Evolutionary conservation across 805 yeast genomes (phyloP).

Genomic region (Monosporozyma unispora): DNA sequence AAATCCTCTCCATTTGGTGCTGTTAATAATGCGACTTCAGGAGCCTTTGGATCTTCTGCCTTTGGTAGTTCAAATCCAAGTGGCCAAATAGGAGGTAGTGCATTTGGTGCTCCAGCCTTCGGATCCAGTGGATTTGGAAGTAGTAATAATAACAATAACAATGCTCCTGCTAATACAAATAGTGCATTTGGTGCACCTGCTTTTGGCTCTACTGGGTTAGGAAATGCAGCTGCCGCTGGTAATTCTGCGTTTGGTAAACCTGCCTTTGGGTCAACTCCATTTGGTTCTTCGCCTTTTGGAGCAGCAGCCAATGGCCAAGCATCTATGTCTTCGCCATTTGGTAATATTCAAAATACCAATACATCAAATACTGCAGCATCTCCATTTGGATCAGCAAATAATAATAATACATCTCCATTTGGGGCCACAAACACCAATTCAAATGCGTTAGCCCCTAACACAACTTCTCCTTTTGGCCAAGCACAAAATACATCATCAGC

Average conservation of each 20-base stretch:
- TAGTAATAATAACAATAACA: background rate
- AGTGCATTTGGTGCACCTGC: conserved; percentile 18
- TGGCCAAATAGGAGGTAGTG: background rate
- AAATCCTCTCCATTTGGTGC: conserved; percentile 8
- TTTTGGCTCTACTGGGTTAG: conserved; percentile 1
- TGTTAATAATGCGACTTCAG: conserved; percentile 7
- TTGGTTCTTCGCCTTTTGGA: conserved; percentile 3
- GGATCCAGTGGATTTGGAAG: conserved; percentile 8
- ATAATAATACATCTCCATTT: background rate
- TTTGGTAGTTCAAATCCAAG: conserved; percentile 13
- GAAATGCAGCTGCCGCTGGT: background rate
- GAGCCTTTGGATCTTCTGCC: conserved; percentile 11
- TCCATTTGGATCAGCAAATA: conserved; percentile 3
- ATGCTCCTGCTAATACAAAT: conserved; percentile 2
- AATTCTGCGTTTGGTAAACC: conserved; percentile 11
- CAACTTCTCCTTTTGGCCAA: conserved; percentile 1
- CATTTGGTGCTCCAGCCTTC: conserved; percentile 19
- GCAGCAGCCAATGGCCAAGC: background rate
- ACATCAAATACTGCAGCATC: background rate
- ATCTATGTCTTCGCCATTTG: conserved; percentile 1
- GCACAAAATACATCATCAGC: conserved; percentile 11
- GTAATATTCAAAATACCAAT: conserved; percentile 3
- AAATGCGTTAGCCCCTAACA: background rate
- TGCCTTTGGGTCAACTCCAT: conserved; percentile 8
- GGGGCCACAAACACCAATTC: conserved; percentile 3